Base-by-base conservation (phyloP, 192 early-diverging fungal genomes). In the Diversispora epigaea region DNA sequence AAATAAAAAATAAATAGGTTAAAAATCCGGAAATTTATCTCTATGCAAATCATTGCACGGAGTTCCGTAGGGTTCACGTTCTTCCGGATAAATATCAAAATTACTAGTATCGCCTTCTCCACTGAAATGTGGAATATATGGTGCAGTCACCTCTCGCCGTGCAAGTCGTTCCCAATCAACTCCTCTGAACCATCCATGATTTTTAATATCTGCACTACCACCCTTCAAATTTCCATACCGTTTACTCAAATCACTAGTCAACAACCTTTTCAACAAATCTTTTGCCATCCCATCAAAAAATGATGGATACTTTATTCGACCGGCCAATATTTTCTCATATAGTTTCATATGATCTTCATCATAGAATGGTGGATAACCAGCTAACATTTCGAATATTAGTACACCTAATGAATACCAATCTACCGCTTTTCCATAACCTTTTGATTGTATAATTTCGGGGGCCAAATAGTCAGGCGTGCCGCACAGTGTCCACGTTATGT, bases 341-440 rank as follows among this genome's bases (percentile, higher is more conserved):
- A 97, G 77, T 68, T 92, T 90, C 80, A 94, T 90, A 78, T 94
- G 95, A 79, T 96, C 94, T 70, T 97, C 95, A 84, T 96, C 95
- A 77, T 93, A 94, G 85, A 97, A 97, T 50, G 95, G 95, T 63
- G 95, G 95, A 77, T 94, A 91, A 58, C 95, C 95, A 7, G 95
- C 95, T 40, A 95, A 85, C 95, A 97, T 97, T 84, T 96, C 94
- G 78, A 94, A 96, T 63, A 97, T 93, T 56, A 97, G 77, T 61
- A 97, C 88, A 44, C 96, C 96, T 76, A 97, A 88, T 56, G 94
- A 92, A 88, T 93, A 97, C 96, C 96, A 97, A 83, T 97, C 96
- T 0, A 95, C 96, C 7, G 95, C 93, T 68, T 91, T 91, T 17
- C 94, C 93, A 81, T 95, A 96, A 32, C 95, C 95, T 80, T 93